Percentiles rank a stretch among this genome's conserved stretches.
Evolutionary conservation across 805 yeast species (phyloP).

Genomic region (Candida coquimbonensis): DNA sequence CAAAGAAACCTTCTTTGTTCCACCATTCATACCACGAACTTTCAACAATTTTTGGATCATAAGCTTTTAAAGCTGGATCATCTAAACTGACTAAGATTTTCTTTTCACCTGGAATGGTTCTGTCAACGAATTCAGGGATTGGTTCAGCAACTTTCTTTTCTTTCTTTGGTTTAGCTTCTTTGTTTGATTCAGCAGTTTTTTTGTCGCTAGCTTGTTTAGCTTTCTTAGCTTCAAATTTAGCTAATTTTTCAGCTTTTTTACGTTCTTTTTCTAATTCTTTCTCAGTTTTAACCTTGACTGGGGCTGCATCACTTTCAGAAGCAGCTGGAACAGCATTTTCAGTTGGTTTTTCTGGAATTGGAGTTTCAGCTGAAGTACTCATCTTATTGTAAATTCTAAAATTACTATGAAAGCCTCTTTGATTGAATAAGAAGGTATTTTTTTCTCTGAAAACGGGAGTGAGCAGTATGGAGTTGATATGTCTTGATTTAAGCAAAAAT

Average conservation of each 20-base stretch:
- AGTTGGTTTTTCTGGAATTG: constrained; percentile 9
- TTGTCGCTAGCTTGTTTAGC: constrained; percentile 59
- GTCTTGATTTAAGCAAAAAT: constrained; percentile 3
- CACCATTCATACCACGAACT: constrained; percentile 98
- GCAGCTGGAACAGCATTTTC: constrained; percentile 9
- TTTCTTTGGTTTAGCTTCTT: constrained; percentile 54
- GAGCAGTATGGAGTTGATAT: constrained; percentile 1
- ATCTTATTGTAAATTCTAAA: constrained; percentile 5
- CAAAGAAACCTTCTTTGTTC: constrained; percentile 80
- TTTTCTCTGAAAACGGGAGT: constrained; percentile 3
- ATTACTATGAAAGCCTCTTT: constrained; percentile 5
- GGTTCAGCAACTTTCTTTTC: constrained; percentile 66
- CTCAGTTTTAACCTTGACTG: constrained; percentile 52
- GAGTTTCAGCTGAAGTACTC: constrained; percentile 13
- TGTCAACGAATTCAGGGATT: constrained; percentile 79
- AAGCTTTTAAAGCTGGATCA: constrained; percentile 90
- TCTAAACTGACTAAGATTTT: constrained; percentile 81
- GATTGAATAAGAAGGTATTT: background rate
- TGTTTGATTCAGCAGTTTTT: constrained; percentile 25
- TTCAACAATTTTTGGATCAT: constrained; percentile 88
- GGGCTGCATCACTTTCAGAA: constrained; percentile 24
- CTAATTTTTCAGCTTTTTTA: constrained; percentile 81
- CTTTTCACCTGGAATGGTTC: constrained; percentile 85
- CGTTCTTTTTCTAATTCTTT: constrained; percentile 82
- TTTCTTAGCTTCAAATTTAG: constrained; percentile 80